Conservation (phyloP, 2,329 filamentous ascomycete genomes). For the Penicillium sclerotiorum region DNA sequence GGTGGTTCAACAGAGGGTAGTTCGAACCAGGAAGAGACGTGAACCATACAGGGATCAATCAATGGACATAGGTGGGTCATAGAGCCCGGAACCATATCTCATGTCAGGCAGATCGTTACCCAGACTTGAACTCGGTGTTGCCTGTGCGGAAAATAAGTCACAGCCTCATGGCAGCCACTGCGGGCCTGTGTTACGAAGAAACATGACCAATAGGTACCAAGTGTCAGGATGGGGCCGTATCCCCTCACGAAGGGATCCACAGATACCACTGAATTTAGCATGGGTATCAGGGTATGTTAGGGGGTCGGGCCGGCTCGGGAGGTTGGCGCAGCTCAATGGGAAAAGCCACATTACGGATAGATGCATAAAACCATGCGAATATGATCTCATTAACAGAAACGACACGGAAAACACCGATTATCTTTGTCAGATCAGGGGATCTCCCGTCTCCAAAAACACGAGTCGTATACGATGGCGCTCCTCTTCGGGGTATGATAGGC, state of each 20-base stretch:
- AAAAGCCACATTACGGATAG: conserved; percentile 21
- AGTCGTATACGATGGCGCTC: conserved; percentile 3
- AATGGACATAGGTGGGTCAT: conserved; percentile 3
- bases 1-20: conserved; percentile 8
- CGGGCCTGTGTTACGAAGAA: conserved; percentile 24
- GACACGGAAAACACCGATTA: background rate
- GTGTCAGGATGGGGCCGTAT: background rate
- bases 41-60: conserved; percentile 13
- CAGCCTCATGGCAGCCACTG: conserved; percentile 38
- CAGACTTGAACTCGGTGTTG: conserved; percentile 10
- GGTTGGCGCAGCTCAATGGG: conserved; percentile 3
- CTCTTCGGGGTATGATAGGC: conserved; percentile 5
- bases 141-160: conserved; percentile 29
- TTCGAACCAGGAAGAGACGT: background rate
- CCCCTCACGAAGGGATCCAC: background rate
- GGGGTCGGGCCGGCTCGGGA: background rate
- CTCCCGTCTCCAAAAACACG: background rate
- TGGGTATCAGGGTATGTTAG: background rate
- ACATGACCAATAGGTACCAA: conserved; percentile 11
- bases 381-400: conserved; percentile 20
- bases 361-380: conserved; percentile 21
- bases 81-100: conserved; percentile 16
- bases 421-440: conserved; percentile 12
- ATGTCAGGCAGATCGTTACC: conserved; percentile 11
- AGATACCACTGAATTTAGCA: background rate